These are phyloP conservation scores for Thuidium tamariscinum DNA, from an alignment of 225 moss, liverwort and hornwort genomes.

Conservation along the genomic window DNA sequence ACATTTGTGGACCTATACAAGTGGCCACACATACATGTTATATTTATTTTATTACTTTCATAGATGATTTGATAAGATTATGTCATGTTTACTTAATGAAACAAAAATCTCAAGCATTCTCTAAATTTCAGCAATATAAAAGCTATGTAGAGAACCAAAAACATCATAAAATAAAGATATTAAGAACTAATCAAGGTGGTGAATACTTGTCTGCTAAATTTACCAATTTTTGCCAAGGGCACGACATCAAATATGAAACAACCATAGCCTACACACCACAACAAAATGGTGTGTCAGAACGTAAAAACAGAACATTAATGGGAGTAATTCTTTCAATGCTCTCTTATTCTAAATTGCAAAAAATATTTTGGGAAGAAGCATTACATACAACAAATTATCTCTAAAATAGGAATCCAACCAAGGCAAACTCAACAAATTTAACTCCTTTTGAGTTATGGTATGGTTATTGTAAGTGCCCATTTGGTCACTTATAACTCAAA, in stretches of 20 bases:
- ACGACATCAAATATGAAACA: rapidly evolving
- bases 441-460: neutral
- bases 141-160: neutral
- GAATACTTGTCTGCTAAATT: neutral
- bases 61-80: neutral
- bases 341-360: neutral
- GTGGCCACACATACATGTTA: neutral
- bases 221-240: rapidly evolving
- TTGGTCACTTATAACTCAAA: too few species aligned
- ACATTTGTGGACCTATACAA: neutral
- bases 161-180: neutral
- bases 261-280: neutral
- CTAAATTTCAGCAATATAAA: neutral
- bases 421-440: neutral
- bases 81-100: neutral
- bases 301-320: neutral
- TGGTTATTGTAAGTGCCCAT: too few species aligned
- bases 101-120: neutral
- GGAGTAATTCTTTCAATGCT: neutral
- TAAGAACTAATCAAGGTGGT: neutral
- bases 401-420: neutral
- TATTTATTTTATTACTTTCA: neutral
- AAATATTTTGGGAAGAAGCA: neutral
- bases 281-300: neutral
- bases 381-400: neutral